Percentiles rank a stretch among this genome's conserved stretches.
Evolutionary conservation across 768 basidiomycete species (phyloP).

Genomic region (Suillus tomentosus): DNA sequence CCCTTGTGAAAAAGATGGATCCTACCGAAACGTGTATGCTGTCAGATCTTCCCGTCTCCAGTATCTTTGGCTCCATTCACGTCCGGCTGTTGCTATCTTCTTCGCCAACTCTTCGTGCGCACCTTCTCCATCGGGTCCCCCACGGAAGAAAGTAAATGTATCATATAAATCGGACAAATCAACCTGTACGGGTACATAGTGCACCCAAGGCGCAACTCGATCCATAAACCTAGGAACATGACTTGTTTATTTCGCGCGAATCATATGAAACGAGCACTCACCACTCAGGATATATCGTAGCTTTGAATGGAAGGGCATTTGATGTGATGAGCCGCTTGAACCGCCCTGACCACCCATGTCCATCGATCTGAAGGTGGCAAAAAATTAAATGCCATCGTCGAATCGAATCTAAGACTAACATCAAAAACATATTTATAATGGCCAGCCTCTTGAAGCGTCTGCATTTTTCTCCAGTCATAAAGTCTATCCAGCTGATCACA

Average conservation of each 20-base stretch:
- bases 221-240: constrained; percentile 49
- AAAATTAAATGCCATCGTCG: not conserved
- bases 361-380: constrained; percentile 47
- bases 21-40: constrained; percentile 60
- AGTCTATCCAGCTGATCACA: constrained; percentile 47
- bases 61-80: constrained; percentile 55
- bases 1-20: constrained; percentile 6
- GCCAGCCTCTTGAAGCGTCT: constrained; percentile 50
- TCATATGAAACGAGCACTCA: constrained; percentile 25
- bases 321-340: constrained; percentile 67
- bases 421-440: constrained; percentile 64
- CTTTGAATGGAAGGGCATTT: constrained; percentile 66
- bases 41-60: constrained; percentile 65
- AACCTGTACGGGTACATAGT: constrained; percentile 70
- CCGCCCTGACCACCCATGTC: constrained; percentile 70
- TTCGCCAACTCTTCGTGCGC: constrained; percentile 61
- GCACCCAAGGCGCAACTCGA: constrained; percentile 67
- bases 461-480: constrained; percentile 52
- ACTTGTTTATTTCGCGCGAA: not conserved
- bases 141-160: constrained; percentile 71
- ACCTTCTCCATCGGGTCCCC: constrained; percentile 55
- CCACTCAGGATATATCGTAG: constrained; percentile 79
- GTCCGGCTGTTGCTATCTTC: constrained; percentile 57
- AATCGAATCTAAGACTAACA: constrained; percentile 34
- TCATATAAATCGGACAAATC: constrained; percentile 73